Percentiles rank a stretch among this genome's conserved stretches.
These are phyloP conservation scores for Suillus brevipes DNA, from an alignment of 768 basidiomycete species.

Conservation along the genomic window DNA sequence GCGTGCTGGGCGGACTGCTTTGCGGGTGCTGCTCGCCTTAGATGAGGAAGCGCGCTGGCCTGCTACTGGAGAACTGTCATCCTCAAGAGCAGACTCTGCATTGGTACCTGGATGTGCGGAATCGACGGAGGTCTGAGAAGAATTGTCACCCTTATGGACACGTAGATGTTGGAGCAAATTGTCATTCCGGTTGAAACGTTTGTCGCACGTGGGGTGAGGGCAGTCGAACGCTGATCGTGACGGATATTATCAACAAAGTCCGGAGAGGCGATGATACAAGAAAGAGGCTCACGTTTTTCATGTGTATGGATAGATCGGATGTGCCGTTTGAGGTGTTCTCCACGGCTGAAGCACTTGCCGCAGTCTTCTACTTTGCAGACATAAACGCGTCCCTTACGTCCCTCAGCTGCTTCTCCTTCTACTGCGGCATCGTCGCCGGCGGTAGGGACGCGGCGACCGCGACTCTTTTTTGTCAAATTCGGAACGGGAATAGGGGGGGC, in stretches of 20 bases:
- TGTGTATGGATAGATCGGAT: slow-evolving; percentile 74
- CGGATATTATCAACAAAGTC: slow-evolving; percentile 19
- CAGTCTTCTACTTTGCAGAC: slow-evolving; percentile 69
- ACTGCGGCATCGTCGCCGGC: slow-evolving; percentile 23
- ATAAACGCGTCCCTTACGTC: slow-evolving; percentile 42
- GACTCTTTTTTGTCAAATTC: slow-evolving; percentile 77
- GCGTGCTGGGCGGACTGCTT: slow-evolving; percentile 32
- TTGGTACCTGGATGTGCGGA: slow-evolving; percentile 25
- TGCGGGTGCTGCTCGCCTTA: slow-evolving; percentile 21
- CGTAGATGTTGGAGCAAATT: slow-evolving; percentile 79
- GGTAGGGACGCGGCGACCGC: slow-evolving; percentile 75
- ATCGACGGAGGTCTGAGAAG: slow-evolving; percentile 35
- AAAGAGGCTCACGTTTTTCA: slow-evolving; percentile 63
- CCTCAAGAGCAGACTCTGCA: slow-evolving; percentile 25
- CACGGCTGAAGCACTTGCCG: slow-evolving; percentile 71
- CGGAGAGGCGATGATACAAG: slow-evolving; percentile 16
- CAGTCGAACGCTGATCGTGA: slow-evolving; percentile 67
- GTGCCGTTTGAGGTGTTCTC: slow-evolving; percentile 77
- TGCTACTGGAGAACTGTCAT: slow-evolving; percentile 6
- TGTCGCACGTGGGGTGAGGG: slow-evolving; percentile 63
- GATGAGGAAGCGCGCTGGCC: slow-evolving; percentile 28
- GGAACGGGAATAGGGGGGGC: slow-evolving; percentile 70
- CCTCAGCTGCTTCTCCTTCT: slow-evolving; percentile 29
- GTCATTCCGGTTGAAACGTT: slow-evolving; percentile 76
- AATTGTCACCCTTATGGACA: slow-evolving; percentile 54